Evolutionary conservation across 208 protist species (phyloP), one percentile per base, ranked within the genome.

Genomic region (Leishmania tropica): DNA sequence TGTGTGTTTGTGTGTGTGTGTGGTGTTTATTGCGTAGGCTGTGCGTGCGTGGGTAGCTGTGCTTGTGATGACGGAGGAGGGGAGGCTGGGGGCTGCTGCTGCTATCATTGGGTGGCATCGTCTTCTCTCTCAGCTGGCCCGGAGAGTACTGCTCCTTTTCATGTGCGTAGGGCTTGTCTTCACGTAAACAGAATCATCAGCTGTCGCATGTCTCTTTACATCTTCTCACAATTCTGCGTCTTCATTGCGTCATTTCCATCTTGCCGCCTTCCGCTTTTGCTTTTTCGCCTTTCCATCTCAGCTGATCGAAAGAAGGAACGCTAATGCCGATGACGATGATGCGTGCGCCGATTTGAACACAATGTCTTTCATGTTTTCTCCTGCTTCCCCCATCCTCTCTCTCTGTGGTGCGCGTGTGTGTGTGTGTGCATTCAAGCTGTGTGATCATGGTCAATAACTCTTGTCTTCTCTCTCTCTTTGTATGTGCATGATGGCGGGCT

Each of bases 401-500:
- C 7, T n/a, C 2, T 31, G 24, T 62, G 19, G n/a, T n/a, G n/a
- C n/a, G n/a, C n/a, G 11, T 70, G 28, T 71, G 15, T 73, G 68
- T 6, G 40, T 73, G 68, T 7, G 40, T 15, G 24, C 10, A 5
- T 48, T 1, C 35, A 28, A 21, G 8, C 3, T 13, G 24, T 7
- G 42, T 48, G 24, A 65, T 8, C 31, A 1, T 10, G 24, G 70
- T 31, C 13, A 54, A 5, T 24, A 70, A 11, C 31, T 51, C 21
- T 68, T 42, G n/a, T 54, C 10, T 48, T 76, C 11, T 40, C 21
- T 54, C 10, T 3, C 17, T 58, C 8, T n/a, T 7, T 42, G 47
- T 79, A 15, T 88, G 64, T 84, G 54, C 67, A 82, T 86, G n/a
- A 42, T 71, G 65, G 7, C 6, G 5, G 35, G 35, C 64, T 21